A percentile compares a stretch with the other conserved stretches of the same genome.
Conservation (phyloP, 1,284 basidiomycete species). For the Heliocybe sulcata region DNA sequence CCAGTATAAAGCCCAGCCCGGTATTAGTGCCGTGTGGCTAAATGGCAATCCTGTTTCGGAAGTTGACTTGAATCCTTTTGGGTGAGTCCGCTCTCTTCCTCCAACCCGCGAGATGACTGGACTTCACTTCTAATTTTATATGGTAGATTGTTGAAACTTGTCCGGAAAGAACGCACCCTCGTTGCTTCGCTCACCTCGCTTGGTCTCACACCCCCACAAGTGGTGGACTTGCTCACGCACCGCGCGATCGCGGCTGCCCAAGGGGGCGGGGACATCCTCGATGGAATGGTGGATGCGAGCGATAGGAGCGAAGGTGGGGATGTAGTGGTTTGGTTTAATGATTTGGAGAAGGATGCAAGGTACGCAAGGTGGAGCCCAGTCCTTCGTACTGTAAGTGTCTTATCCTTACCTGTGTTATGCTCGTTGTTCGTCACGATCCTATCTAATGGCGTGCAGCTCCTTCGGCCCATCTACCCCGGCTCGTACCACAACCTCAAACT, state of each 20-base stretch:
- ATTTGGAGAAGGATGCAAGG: constrained; percentile 80
- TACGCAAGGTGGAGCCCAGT: constrained; percentile 46
- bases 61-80: constrained; percentile 66
- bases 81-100: constrained; percentile 31
- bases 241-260: constrained; percentile 44
- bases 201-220: constrained; percentile 57
- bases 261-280: constrained; percentile 44
- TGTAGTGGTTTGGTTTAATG: constrained; percentile 83
- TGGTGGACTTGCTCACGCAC: constrained; percentile 68
- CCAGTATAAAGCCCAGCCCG: constrained; percentile 42
- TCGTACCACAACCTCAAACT: constrained; percentile 64
- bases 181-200: constrained; percentile 54
- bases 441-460: constrained; percentile 35
- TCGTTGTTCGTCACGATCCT: neutral
- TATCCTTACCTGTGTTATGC: constrained; percentile 3
- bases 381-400: constrained; percentile 37
- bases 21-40: constrained; percentile 62
- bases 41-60: constrained; percentile 66
- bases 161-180: constrained; percentile 71
- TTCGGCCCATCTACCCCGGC: constrained; percentile 69
- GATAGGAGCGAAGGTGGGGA: constrained; percentile 77
- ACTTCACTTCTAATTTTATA: too few species aligned
- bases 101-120: too few species aligned
- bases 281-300: constrained; percentile 82
- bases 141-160: constrained; percentile 52